Evolutionary conservation across 2,329 filamentous ascomycete genomes (phyloP).

Genomic region (Fusarium guadeloupense): DNA sequence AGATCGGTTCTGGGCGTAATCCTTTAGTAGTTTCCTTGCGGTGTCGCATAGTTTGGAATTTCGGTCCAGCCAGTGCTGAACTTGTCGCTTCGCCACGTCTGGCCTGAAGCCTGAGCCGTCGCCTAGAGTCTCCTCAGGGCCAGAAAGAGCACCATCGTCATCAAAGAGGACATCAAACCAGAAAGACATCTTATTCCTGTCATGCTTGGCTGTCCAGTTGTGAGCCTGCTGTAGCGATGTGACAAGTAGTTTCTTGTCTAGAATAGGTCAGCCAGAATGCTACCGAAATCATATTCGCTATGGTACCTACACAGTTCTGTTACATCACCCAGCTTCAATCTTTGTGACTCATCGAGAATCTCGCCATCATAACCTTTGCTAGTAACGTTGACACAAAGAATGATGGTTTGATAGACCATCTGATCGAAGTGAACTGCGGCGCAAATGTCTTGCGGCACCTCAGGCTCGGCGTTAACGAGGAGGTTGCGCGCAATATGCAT

Average conservation of each 20-base stretch:
- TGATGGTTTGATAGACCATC: conserved; percentile 72
- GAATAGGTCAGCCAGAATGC: conserved; percentile 2
- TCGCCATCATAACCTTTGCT: conserved; percentile 74
- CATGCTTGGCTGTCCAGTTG: conserved; percentile 75
- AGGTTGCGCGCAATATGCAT: conserved; percentile 74
- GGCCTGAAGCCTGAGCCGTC: conserved; percentile 64
- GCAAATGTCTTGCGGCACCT: conserved; percentile 72
- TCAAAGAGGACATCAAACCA: conserved; percentile 74
- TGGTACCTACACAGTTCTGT: conserved; percentile 69
- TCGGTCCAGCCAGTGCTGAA: conserved; percentile 69
- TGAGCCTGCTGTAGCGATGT: conserved; percentile 73
- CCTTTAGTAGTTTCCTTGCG: conserved; percentile 62
- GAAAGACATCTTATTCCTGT: conserved; percentile 75
- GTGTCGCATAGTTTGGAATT: conserved; percentile 68
- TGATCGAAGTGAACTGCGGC: conserved; percentile 72
- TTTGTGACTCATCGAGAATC: conserved; percentile 65
- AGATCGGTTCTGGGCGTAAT: conserved; percentile 62
- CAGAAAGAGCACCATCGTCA: conserved; percentile 58
- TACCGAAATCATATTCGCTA: neutral
- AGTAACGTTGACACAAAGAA: conserved; percentile 72
- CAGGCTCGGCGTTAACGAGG: conserved; percentile 70
- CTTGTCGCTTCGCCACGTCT: conserved; percentile 66
- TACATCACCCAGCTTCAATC: conserved; percentile 68
- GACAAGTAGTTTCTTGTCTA: conserved; percentile 73
- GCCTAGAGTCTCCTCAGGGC: conserved; percentile 61